Base-by-base conservation (phyloP, 179 eudicot genomes). In the Silene coronaria region DNA sequence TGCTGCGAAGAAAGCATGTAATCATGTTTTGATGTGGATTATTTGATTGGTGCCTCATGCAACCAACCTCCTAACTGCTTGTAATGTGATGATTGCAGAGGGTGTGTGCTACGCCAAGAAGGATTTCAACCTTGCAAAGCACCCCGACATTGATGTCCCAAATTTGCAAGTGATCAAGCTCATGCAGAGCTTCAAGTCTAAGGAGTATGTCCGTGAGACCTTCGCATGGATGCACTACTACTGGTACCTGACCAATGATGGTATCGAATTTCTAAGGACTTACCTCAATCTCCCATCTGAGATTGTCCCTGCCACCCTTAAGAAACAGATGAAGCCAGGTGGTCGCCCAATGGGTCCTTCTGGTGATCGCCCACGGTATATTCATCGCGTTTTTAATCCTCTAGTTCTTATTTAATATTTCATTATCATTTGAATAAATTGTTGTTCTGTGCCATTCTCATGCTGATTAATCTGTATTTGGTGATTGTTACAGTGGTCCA, bases 161-260 rank as follows among this genome's bases (percentile, higher is more conserved):
- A 90, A 90, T 23, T 80, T 90, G 57, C 91, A 90, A 81, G 95
- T 90, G 71, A 90, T 90, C 66, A 90, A 90, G 90, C 89, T 90
- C 51, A 90, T 89, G 93, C 93, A 89, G 84, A 89, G 93, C 85
- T 89, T 89, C 83, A 89, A 89, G 75, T 89, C 93, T 0, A 89
- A 88, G 87, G 93, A 89, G 81, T 89, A 86, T 67, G 93, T 89
- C 60, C 82, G 87, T 0, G 94, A 90, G 87, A 90, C 94, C 14
- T 90, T 90, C 59, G 94, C 94, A 0, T 90, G 94, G 95, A 89
- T 88, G 91, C 91, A 89, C 62, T 88, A 86, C 67, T 89, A 89
- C 75, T 89, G 94, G 94, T 89, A 77, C 75, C 83, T 89, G 17
- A 89, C 94, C 0, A 89, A 89, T 79, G 94, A 89, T 48, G 94